Evolutionary conservation across 2,329 filamentous ascomycete genomes (phyloP).

Genomic region (Neoascochyta sp.): DNA sequence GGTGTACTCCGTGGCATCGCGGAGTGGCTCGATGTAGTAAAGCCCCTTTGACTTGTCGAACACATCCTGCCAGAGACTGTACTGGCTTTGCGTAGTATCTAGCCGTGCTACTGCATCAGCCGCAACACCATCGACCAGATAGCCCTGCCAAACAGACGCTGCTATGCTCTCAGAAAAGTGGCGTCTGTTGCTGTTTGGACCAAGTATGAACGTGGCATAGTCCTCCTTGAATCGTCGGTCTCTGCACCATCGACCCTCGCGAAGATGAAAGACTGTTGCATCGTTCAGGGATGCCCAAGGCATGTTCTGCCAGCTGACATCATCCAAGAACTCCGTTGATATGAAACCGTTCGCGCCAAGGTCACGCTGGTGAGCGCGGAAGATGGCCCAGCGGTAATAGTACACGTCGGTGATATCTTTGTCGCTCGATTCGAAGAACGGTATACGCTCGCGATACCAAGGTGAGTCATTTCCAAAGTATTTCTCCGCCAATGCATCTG

Average conservation of each 20-base stretch:
- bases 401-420: slow-evolving; percentile 42
- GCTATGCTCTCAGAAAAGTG: slow-evolving; percentile 47
- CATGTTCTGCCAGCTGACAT: slow-evolving; percentile 43
- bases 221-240: slow-evolving; percentile 46
- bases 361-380: slow-evolving; percentile 45
- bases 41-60: slow-evolving; percentile 41
- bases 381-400: slow-evolving; percentile 47
- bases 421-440: slow-evolving; percentile 42
- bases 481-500: slow-evolving; percentile 21
- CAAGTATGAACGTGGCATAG: slow-evolving; percentile 43
- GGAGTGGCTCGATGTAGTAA: slow-evolving; percentile 44
- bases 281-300: slow-evolving; percentile 46
- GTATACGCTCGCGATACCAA: slow-evolving; percentile 41
- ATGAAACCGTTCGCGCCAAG: slow-evolving; percentile 43
- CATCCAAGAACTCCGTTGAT: slow-evolving; percentile 46
- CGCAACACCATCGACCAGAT: slow-evolving; percentile 43
- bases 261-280: slow-evolving; percentile 45
- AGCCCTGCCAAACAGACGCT: slow-evolving; percentile 40
- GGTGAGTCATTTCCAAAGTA: slow-evolving; percentile 43
- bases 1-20: slow-evolving; percentile 47
- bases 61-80: slow-evolving; percentile 39
- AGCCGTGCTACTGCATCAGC: slow-evolving; percentile 31
- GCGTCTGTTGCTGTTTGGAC: slow-evolving; percentile 39
- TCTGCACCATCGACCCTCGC: slow-evolving; percentile 45
- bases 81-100: slow-evolving; percentile 38